Evolutionary conservation across 768 basidiomycete genomes (phyloP).

Genomic region (Suillus brevipes): DNA sequence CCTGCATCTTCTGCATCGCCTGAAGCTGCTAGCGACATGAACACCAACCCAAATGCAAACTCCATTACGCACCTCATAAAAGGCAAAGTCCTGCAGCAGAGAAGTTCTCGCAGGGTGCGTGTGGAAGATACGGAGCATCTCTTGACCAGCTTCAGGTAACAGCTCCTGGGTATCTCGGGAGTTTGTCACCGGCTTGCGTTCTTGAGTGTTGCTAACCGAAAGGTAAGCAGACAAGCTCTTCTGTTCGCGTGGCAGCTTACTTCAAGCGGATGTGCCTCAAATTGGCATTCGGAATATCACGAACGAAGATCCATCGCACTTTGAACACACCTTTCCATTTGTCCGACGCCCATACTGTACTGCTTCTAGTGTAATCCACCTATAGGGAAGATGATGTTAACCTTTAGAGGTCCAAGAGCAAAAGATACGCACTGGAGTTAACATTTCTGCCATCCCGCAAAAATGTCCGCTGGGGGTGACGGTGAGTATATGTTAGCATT

Average conservation of each 20-base stretch:
- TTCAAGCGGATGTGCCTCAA: slow-evolving; percentile 87
- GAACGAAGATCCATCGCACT: slow-evolving; percentile 96
- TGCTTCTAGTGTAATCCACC: slow-evolving; percentile 93
- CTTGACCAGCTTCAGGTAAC: slow-evolving; percentile 92
- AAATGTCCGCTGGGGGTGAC: slow-evolving; percentile 76
- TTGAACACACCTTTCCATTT: slow-evolving; percentile 99
- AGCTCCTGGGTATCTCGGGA: slow-evolving; percentile 98
- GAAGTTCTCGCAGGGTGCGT: slow-evolving; percentile 92
- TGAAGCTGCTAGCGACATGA: slow-evolving; percentile 55
- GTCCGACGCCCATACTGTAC: slow-evolving; percentile 98
- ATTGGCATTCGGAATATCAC: slow-evolving; percentile 90
- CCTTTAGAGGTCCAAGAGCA: background rate
- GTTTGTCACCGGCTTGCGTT: slow-evolving; percentile 97
- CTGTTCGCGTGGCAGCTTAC: slow-evolving; percentile 36
- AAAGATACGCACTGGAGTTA: slow-evolving; percentile 69
- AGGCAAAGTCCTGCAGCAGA: slow-evolving; percentile 89
- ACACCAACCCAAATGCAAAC: background rate
- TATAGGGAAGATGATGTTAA: slow-evolving; percentile 24
- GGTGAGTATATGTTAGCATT: slow-evolving; percentile 7
- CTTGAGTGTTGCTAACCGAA: slow-evolving; percentile 82
- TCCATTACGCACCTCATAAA: slow-evolving; percentile 68
- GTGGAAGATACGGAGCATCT: slow-evolving; percentile 95
- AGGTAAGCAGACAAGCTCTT: slow-evolving; percentile 13
- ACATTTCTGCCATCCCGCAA: slow-evolving; percentile 98
- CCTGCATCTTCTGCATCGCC: slow-evolving; percentile 72